Conservation (phyloP, 352 stramenopile species). For the Phytopythium sindhum region DNA sequence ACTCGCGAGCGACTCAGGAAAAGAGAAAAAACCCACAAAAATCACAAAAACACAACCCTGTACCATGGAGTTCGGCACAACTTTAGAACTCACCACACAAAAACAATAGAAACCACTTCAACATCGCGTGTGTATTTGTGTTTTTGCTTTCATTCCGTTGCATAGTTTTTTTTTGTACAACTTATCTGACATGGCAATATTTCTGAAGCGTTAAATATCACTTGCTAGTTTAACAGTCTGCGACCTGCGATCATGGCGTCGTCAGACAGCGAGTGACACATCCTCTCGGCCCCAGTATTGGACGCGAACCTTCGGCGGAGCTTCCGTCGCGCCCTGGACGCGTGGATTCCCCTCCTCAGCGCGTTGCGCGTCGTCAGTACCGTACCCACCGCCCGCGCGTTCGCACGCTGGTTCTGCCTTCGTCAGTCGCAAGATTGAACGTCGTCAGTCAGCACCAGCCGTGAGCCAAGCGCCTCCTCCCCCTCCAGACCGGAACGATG, state of each 20-base stretch:
- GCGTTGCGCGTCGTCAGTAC: no score
- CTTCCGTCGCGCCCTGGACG: no score
- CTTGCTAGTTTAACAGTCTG: not conserved
- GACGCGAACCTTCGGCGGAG: no score
- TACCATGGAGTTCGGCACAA: not conserved
- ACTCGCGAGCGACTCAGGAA: not conserved
- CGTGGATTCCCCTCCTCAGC: no score
- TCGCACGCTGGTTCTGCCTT: not conserved
- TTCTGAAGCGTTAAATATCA: not conserved
- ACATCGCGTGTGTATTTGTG: not conserved
- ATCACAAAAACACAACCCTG: not conserved
- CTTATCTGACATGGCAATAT: not conserved
- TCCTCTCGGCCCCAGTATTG: not conserved
- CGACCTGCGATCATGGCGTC: not conserved
- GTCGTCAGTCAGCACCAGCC: no score
- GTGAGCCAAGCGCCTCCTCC: no score
- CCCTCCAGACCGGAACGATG: constrained; percentile 13
- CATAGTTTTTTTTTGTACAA: not conserved
- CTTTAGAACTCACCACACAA: not conserved
- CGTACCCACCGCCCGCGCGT: no score
- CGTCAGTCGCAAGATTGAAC: not conserved
- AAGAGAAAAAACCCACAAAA: not conserved
- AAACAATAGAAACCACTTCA: not conserved
- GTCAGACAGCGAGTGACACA: not conserved
- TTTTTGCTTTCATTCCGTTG: not conserved